A percentile compares a stretch with the other conserved stretches of the same genome.
Evolutionary conservation across 352 stramenopile species (phyloP).

Genomic region (Phytophthora quininea): DNA sequence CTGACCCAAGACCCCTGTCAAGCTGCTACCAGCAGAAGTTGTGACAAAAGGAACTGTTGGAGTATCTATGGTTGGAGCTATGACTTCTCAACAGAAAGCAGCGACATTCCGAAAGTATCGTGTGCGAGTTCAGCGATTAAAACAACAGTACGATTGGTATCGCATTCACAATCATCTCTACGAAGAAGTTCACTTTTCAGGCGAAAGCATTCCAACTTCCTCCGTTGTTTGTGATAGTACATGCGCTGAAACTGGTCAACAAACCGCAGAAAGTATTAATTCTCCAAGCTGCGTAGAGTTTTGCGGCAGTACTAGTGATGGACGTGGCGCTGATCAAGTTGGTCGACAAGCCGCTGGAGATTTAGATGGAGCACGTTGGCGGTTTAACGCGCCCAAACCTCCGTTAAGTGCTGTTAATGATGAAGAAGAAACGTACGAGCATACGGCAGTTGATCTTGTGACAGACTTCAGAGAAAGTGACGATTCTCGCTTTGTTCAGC

Average conservation of each 20-base stretch:
- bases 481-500: conserved; percentile 1
- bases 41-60: conserved; percentile 16
- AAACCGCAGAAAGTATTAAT: too few relatives aligned
- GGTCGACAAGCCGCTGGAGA: neutral
- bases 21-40: neutral
- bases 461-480: neutral
- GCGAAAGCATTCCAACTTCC: neutral
- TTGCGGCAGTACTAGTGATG: too few relatives aligned
- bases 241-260: neutral
- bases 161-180: conserved; percentile 6
- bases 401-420: neutral
- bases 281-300: too few relatives aligned
- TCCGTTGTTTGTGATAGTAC: neutral
- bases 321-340: neutral
- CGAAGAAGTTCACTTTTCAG: neutral
- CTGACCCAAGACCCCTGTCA: conserved; percentile 6
- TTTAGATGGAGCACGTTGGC: neutral
- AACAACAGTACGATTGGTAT: conserved; percentile 8
- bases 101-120: conserved; percentile 14
- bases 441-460: conserved; percentile 7
- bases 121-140: conserved; percentile 6
- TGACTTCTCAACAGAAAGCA: conserved; percentile 24
- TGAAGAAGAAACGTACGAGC: conserved; percentile 3
- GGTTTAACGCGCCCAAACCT: conserved; percentile 11
- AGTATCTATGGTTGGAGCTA: conserved; percentile 22